Base-by-base conservation (phyloP, 139 green algal genomes). In the Pycnococcus provasolii region DNA sequence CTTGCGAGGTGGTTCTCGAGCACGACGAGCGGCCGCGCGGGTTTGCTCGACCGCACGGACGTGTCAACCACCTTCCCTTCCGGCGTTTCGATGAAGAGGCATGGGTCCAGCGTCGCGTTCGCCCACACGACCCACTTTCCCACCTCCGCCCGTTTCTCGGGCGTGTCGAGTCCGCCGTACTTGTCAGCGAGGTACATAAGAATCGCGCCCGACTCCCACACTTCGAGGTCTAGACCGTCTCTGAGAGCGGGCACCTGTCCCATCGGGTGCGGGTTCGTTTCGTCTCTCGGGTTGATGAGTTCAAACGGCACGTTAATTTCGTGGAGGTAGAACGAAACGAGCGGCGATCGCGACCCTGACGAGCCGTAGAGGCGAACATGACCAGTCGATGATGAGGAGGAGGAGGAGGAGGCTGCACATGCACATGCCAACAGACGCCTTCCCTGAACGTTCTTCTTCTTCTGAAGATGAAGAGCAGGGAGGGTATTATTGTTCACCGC, bases 181-280 rank as follows among this genome's bases (percentile, higher is more conserved):
- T 13, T 9, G 42, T 76, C 70, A 2, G 70, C 70, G 7, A 76
- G 46, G 62, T 76, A 76, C 42, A 51, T 42, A 4, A 76, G 42
- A 26, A 76, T 76, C 1, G 70, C 70, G 1, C 70, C 70, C 0
- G 53, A 67, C 53, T 76, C 70, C 2, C 51, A 76, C 2, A 76
- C 3, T 45, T 61, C 52, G 2, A 75, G 42, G 45, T 61, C 55
- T 8, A 45, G 53, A 7, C 44, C 61, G 69, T 70, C 51, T 1
- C 60, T 1, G 39, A 75, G 45, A 60, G 69, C 69, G 7, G 69
- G 69, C 6, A 76, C 58, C 45, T 76, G 70, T 1, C 62, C 62
- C 45, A 76, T 67, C 55, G 70, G 70, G 47, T 76, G 70, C 57
- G 70, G 70, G 47, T 76, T 76, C 1, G 44, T 43, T 11, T 45